Base-by-base conservation (phyloP, 2,329 filamentous ascomycete genomes). In the Corinectria fuckeliana region DNA sequence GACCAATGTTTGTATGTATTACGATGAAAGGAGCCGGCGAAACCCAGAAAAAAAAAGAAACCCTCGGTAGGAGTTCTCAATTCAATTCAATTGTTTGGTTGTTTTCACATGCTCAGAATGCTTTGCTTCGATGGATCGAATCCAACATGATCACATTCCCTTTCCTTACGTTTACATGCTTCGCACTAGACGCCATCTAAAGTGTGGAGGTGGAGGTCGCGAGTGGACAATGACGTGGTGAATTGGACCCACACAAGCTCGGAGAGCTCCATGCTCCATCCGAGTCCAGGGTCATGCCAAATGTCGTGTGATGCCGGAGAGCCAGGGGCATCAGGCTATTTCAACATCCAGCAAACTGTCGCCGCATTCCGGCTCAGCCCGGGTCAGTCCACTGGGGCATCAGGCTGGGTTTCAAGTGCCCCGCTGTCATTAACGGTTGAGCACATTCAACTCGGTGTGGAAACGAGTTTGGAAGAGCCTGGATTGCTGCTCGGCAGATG, bases 21-120 rank as follows among this genome's bases (percentile, higher is more conserved):
- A 64, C 50, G 50, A 50, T 60, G 58, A 65, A 58, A 62, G 53
- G 58, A 69, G 62, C 55, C 57, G 61, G 64, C 64, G 65, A 63
- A 68, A 70, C 68, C 61, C 63, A 69, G 63, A 70, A 70, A 70
- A 70, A 67, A 70, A 69, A 67, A 69, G 56, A n/a, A n/a, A n/a
- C n/a, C n/a, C n/a, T 57, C 50, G 44, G 48, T 66, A 67, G 67
- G 62, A 64, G 56, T 63, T 70, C 68, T 70, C 65, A 70, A 70
- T 69, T 69, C 60, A 65, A 64, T 67, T 66, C 50, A 45, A 34
- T 23, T 65, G 25, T 32, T 41, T 39, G 45, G 56, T 18, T 10
- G 44, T 45, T 18, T 28, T 18, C 23, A 18, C 21, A 21, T 49
- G 50, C 16, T 30, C 14, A 16, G 5, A 14, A 23, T 42, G 34